Evolutionary conservation across 805 yeast genomes (phyloP).

Genomic region (Hanseniaspora guilliermondii): DNA sequence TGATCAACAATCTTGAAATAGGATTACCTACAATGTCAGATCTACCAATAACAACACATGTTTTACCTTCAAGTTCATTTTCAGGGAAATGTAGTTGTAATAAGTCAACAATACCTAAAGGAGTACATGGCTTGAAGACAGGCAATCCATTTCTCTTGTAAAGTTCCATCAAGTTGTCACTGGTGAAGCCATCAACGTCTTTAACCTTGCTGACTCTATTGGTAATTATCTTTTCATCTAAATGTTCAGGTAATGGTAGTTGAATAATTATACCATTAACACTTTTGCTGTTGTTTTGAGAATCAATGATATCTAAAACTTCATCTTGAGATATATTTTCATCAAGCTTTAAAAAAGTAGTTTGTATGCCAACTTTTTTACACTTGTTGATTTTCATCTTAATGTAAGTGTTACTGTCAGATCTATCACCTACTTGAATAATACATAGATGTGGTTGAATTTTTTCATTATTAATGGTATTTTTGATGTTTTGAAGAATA

Average conservation of each 20-base stretch:
- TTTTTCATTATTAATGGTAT: conserved; percentile 13
- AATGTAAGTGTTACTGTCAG: conserved; percentile 85
- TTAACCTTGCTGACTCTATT: conserved; percentile 67
- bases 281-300: conserved; percentile 56
- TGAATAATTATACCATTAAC: conserved; percentile 85
- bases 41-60: conserved; percentile 86
- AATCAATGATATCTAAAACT: conserved; percentile 45
- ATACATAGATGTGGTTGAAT: conserved; percentile 71
- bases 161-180: conserved; percentile 78
- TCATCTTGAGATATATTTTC: conserved; percentile 42
- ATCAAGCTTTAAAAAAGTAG: conserved; percentile 52
- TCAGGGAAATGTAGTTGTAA: conserved; percentile 53
- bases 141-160: conserved; percentile 79
- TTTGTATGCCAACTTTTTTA: conserved; percentile 61
- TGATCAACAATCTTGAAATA: conserved; percentile 66
- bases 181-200: conserved; percentile 93
- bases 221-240: conserved; percentile 70
- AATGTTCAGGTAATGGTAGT: conserved; percentile 72
- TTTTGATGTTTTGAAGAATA: conserved; percentile 7
- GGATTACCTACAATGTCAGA: conserved; percentile 96
- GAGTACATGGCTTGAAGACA: conserved; percentile 83
- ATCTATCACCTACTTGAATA: conserved; percentile 79
- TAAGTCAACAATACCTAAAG: conserved; percentile 78
- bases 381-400: conserved; percentile 87
- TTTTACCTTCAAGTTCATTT: conserved; percentile 51